A percentile compares a stretch with the other conserved stretches of the same genome.
phyloP scores from a whole-genome alignment of 805 yeast genomes.

The Spathaspora arborariae region DNA sequence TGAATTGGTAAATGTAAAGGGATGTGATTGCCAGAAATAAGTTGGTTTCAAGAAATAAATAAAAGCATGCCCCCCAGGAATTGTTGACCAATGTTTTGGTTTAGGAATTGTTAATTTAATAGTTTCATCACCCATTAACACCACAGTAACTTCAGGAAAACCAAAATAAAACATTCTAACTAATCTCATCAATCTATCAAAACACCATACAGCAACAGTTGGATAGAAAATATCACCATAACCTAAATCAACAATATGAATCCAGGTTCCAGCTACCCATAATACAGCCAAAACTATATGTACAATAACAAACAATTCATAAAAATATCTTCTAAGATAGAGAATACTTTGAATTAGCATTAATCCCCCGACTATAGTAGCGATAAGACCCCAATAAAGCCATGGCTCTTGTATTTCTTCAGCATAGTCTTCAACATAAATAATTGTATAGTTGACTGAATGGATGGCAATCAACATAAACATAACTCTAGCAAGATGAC shows the following conservation, averaged over 20 bases:
- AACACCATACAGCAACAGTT: constrained; percentile 32
- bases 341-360: constrained; percentile 30
- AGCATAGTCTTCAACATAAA: constrained; percentile 9
- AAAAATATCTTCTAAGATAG: constrained; percentile 31
- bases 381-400: constrained; percentile 32
- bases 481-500: constrained; percentile 39
- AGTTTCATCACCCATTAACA: constrained; percentile 33
- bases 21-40: constrained; percentile 43
- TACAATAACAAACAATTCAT: constrained; percentile 31
- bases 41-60: constrained; percentile 30
- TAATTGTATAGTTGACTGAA: constrained; percentile 24
- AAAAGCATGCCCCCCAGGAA: constrained; percentile 41
- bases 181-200: constrained; percentile 30
- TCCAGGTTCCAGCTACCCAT: constrained; percentile 45
- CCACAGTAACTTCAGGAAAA: constrained; percentile 27
- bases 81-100: constrained; percentile 32
- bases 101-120: constrained; percentile 32
- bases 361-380: constrained; percentile 31
- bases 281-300: constrained; percentile 36
- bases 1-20: constrained; percentile 34
- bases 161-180: constrained; percentile 30
- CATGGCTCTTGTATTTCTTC: constrained; percentile 17
- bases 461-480: constrained; percentile 29
- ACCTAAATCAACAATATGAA: constrained; percentile 34
- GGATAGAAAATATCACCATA: constrained; percentile 29